Evolutionary conservation across 352 stramenopile species (phyloP), one percentile per base, ranked within the genome.

Genomic region (Phytophthora europaea): DNA sequence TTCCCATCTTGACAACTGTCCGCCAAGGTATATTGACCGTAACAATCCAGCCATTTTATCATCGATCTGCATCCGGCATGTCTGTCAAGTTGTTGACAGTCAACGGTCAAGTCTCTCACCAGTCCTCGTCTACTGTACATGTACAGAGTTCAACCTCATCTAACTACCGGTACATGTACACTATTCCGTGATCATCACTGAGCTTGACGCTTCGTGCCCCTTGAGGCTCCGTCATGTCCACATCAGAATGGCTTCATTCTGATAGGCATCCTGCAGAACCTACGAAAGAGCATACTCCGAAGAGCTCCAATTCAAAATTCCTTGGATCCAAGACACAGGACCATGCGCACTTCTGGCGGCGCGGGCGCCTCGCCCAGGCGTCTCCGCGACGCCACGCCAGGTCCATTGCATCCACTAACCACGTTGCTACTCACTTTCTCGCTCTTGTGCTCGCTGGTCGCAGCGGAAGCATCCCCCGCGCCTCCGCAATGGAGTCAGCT

Each of bases 301-400:
- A 20, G 43, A 50, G 43, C 43, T 23, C 28, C 43, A 23, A 51
- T 51, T 51, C 16, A 5, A 20, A 50, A 59, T 71, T 71, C 64
- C 34, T 51, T 51, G 51, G 56, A 73, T 76, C 70, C 48, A 73
- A 59, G 31, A 12, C 16, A 40, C 36, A 13, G 16, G 36, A 58
- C 10, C 12, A 77, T 80, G 73, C 63, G 60, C 55, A 62, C 54
- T 20, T 64, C 57, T 63, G 54, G 61, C 51, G 61, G 61, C 53
- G 65, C 64, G 40, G 64, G 23, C 45, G 55, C 22, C 50, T 62
- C 33, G 18, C 31, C 28, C 45, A 51, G 60, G 36, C 52, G 50
- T 47, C 72, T 52, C 56, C 59, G 52, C 66, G 40, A 51, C 65
- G 59, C 45, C 47, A 61, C 33, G 5, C 31, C 54, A 53, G 38